Conservation (phyloP, 1,139 yeast genomes). For the Pichia sp. region DNA sequence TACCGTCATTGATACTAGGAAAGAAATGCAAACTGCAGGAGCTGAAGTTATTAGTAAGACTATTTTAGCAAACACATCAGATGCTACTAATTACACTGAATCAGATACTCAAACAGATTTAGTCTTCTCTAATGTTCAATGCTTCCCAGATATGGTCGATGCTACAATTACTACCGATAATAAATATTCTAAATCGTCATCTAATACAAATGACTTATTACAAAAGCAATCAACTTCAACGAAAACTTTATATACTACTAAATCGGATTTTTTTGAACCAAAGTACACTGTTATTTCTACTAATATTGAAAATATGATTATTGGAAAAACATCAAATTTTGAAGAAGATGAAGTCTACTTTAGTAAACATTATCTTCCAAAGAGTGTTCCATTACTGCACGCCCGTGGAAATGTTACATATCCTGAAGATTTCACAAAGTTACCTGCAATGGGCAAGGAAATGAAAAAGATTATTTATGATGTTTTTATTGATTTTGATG, state of each 20-base stretch:
- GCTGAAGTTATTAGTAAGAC: no score
- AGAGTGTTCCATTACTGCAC: constrained; percentile 35
- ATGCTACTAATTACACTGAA: no score
- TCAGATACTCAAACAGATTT: no score
- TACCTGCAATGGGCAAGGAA: constrained; percentile 28
- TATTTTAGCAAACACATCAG: no score
- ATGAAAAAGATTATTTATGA: constrained; percentile 36
- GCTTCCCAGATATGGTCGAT: no score
- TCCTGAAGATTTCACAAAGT: constrained; percentile 25
- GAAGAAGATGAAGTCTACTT: constrained; percentile 36
- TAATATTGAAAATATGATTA: constrained; percentile 3
- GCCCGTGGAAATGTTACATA: constrained; percentile 28
- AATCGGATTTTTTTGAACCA: constrained; percentile 1
- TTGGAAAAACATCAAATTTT: constrained; percentile 23
- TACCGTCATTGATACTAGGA: no score
- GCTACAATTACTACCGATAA: no score
- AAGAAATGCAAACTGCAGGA: no score
- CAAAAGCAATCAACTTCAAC: no score
- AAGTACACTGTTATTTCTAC: constrained; percentile 3
- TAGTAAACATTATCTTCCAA: constrained; percentile 32
- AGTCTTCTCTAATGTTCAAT: no score
- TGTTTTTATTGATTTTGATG: constrained; percentile 36
- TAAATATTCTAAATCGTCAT: no score
- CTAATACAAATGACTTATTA: no score
- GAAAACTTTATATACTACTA: background rate